Conservation (phyloP, 2,329 filamentous ascomycete species). For the Cladosporium halotolerans region DNA sequence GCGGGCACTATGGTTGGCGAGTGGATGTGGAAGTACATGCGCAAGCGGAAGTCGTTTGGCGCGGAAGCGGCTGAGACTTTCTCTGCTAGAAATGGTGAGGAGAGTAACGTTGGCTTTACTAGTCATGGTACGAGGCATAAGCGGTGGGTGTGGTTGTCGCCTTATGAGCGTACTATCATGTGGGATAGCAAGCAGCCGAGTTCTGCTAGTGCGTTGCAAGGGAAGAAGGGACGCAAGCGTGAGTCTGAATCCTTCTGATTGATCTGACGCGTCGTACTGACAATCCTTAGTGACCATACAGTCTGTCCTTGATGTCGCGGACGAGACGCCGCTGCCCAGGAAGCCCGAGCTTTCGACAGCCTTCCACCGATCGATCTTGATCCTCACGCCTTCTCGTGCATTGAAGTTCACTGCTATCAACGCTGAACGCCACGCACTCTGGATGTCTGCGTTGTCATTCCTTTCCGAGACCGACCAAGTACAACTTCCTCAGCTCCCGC, state of each 20-base stretch:
- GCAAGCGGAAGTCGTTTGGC: slow-evolving; percentile 84
- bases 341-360: slow-evolving; percentile 35
- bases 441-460: slow-evolving; percentile 92
- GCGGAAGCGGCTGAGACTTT: slow-evolving; percentile 50
- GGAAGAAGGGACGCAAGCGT: slow-evolving; percentile 92
- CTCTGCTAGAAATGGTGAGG: slow-evolving; percentile 52
- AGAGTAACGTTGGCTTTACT: slow-evolving; percentile 52
- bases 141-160: slow-evolving; percentile 97
- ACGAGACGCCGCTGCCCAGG: slow-evolving; percentile 80
- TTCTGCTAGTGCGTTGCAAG: slow-evolving; percentile 78
- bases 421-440: slow-evolving; percentile 83
- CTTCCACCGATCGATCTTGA: slow-evolving; percentile 91
- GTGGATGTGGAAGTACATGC: slow-evolving; percentile 90
- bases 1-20: slow-evolving; percentile 98
- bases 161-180: slow-evolving; percentile 90
- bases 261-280: slow-evolving; percentile 9
- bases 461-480: slow-evolving; percentile 74
- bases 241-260: slow-evolving; percentile 42
- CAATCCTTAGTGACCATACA: slow-evolving; percentile 72
- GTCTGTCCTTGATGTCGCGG: slow-evolving; percentile 93
- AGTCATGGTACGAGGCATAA: slow-evolving; percentile 71
- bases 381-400: slow-evolving; percentile 85
- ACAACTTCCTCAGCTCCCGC: slow-evolving; percentile 22
- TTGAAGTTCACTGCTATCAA: slow-evolving; percentile 87
- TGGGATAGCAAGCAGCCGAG: slow-evolving; percentile 98